Base-by-base conservation (phyloP, 2,329 filamentous ascomycete species). In the Exophiala lecanii-corni region DNA sequence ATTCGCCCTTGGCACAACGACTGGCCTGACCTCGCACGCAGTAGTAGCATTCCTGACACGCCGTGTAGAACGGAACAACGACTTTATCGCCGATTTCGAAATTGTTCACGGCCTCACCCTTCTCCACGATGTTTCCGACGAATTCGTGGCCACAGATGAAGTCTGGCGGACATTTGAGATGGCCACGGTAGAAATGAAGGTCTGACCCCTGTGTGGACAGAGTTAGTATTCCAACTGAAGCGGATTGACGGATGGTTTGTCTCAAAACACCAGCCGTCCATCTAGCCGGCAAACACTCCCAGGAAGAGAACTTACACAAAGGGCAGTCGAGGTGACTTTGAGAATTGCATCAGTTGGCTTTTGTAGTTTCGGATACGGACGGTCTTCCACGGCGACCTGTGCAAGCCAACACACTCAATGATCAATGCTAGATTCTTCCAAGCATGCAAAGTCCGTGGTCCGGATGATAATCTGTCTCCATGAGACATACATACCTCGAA, bases 111-210 rank as follows among this genome's bases (percentile, higher is more conserved):
- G 66, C 65, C 0, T 60, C 47, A 4, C 75, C 75, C 0, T 66
- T 53, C 6, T 67, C 60, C 7, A 72, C 66, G 15, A 78, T 60
- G 0, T 71, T 55, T 2, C 73, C 75, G 0, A 77, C 70, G 25
- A 73, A 74, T 52, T 78, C 74, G 47, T 78, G 74, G n/a, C 75
- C 75, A 1, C 78, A 63, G 3, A 76, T 64, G 2, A 66, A 65
- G 12, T 73, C 72, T 0, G 65, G 60, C 4, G 65, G 50, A 35
- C 67, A 69, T 2, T 67, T 73, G 0, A 74, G 64, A 51, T 78
- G 67, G n/a, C 75, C 75, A 43, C 74, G 71, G 47, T 68, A 60
- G 50, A 78, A 78, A 54, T 80, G 76, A 10, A 79, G 59, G 53
- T 79, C 75, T 0, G 70, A 72, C 18, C 74, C 74, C 56, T 75